These are phyloP conservation scores for Hanseniaspora taiwanica DNA, from an alignment of 805 yeast genomes.

Conservation along the genomic window DNA sequence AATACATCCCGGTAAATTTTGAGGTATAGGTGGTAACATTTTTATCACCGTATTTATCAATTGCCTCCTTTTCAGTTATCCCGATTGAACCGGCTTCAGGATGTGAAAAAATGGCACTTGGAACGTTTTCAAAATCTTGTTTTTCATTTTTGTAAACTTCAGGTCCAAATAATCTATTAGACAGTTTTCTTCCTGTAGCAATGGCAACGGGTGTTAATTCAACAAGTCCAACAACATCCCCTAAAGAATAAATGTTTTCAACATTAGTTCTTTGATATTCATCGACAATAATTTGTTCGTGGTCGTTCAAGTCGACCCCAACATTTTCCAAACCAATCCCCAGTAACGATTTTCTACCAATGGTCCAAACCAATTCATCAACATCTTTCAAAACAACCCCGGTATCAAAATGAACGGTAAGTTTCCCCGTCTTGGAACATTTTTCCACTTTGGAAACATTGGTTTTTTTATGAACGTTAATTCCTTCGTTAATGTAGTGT, in stretches of 20 bases:
- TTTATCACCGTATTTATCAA: slow-evolving; percentile 63
- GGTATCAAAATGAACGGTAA: slow-evolving; percentile 33
- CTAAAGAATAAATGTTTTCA: slow-evolving; percentile 65
- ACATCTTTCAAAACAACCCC: slow-evolving; percentile 45
- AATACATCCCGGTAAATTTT: slow-evolving; percentile 83
- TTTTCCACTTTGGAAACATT: slow-evolving; percentile 37
- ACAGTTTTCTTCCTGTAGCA: slow-evolving; percentile 90
- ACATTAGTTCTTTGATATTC: slow-evolving; percentile 78
- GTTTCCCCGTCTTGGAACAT: slow-evolving; percentile 32
- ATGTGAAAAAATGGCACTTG: slow-evolving; percentile 94
- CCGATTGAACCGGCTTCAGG: slow-evolving; percentile 97
- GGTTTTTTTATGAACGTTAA: slow-evolving; percentile 61
- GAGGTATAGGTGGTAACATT: slow-evolving; percentile 73
- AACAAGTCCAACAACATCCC: slow-evolving; percentile 86
- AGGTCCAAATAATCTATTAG: slow-evolving; percentile 86
- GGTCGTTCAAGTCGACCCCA: slow-evolving; percentile 49
- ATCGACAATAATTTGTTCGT: slow-evolving; percentile 61
- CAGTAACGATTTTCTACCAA: slow-evolving; percentile 73
- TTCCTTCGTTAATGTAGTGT: slow-evolving; percentile 68
- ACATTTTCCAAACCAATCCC: slow-evolving; percentile 66
- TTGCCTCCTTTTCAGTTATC: slow-evolving; percentile 65
- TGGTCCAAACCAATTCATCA: slow-evolving; percentile 83
- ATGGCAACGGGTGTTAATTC: slow-evolving; percentile 98
- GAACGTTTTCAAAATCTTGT: slow-evolving; percentile 76
- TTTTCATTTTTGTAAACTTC: slow-evolving; percentile 55